phyloP scores from a whole-genome alignment of 352 stramenopile species.

The Pythium insidiosum region DNA sequence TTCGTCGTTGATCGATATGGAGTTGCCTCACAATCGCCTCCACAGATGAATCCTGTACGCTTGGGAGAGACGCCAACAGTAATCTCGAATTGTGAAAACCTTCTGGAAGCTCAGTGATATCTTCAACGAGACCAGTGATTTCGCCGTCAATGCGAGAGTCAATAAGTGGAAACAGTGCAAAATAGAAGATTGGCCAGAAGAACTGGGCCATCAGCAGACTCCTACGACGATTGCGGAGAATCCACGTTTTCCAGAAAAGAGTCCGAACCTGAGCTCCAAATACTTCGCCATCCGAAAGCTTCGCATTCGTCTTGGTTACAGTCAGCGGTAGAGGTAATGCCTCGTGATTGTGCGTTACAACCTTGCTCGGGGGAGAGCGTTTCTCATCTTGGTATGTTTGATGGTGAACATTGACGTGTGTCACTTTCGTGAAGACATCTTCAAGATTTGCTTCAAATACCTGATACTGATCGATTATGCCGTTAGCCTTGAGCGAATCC shows the following conservation, averaged over 20 bases:
- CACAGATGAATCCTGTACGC: too few relatives aligned
- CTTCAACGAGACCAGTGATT: too few relatives aligned
- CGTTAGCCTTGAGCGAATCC: slow-evolving; percentile 40
- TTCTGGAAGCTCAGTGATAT: too few relatives aligned
- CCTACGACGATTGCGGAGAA: slow-evolving; percentile 46
- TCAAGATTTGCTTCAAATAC: slow-evolving; percentile 99
- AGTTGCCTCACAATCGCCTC: too few relatives aligned
- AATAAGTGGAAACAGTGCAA: slow-evolving; percentile 40
- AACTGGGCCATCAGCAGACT: slow-evolving; percentile 62
- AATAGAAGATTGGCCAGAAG: slow-evolving; percentile 57
- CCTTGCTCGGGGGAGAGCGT: too few relatives aligned
- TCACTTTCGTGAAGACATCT: slow-evolving; percentile 97
- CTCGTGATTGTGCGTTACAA: too few relatives aligned
- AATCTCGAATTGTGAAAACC: too few relatives aligned
- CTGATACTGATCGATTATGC: slow-evolving; percentile 90
- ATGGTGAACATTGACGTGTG: slow-evolving; percentile 68
- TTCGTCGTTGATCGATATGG: too few relatives aligned
- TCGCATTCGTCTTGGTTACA: too few relatives aligned
- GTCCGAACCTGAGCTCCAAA: slow-evolving; percentile 38
- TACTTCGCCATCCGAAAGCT: slow-evolving; percentile 13
- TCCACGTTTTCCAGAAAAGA: slow-evolving; percentile 46
- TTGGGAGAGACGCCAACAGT: too few relatives aligned
- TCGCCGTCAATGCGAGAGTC: too few relatives aligned
- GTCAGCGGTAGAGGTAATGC: too few relatives aligned
- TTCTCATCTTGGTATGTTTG: slow-evolving; percentile 60